Evolutionary conservation across 2,329 filamentous ascomycete species (phyloP).

Genomic region (Nemania sp.): DNA sequence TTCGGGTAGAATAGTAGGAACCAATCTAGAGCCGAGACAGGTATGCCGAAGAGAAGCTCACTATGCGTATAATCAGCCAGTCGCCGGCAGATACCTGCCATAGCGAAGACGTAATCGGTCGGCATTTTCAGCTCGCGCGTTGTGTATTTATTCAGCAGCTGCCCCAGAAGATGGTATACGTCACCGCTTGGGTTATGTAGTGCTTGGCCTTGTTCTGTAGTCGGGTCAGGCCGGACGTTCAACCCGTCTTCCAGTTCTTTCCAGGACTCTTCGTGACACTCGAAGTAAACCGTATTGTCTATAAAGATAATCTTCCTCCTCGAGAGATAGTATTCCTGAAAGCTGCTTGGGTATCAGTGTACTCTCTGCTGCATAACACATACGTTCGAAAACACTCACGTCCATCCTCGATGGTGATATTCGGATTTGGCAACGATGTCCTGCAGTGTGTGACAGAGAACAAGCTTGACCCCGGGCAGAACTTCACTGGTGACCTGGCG

Average conservation of each 20-base stretch:
- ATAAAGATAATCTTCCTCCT: slow-evolving; percentile 28
- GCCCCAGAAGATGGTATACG: slow-evolving; percentile 27
- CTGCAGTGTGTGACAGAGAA: slow-evolving; percentile 27
- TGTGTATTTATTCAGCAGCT: slow-evolving; percentile 28
- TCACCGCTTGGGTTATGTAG: slow-evolving; percentile 28
- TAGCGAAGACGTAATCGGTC: slow-evolving; percentile 25
- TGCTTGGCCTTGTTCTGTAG: slow-evolving; percentile 19
- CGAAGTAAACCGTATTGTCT: slow-evolving; percentile 27
- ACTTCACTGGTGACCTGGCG: slow-evolving; percentile 20
- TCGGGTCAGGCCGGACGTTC: slow-evolving; percentile 16
- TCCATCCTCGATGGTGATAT: slow-evolving; percentile 29
- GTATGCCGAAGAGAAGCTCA: slow-evolving; percentile 27
- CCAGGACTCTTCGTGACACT: slow-evolving; percentile 23
- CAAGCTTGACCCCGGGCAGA: slow-evolving; percentile 22
- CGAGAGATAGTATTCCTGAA: slow-evolving; percentile 31
- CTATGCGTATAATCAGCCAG: slow-evolving; percentile 27
- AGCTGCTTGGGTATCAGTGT: slow-evolving; percentile 15
- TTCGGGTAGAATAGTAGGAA: slow-evolving; percentile 28
- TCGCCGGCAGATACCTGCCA: slow-evolving; percentile 27
- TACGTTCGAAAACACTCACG: slow-evolving; percentile 17
- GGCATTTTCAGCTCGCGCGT: slow-evolving; percentile 25
- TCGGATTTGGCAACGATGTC: slow-evolving; percentile 24
- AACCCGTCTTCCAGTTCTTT: slow-evolving; percentile 27
- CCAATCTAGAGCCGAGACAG: slow-evolving; percentile 27
- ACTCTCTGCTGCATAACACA: background rate